Evolutionary conservation across 2,329 filamentous ascomycete species (phyloP), one percentile per base, ranked within the genome.

Genomic region (Monilinia vaccinii-corymbosi): DNA sequence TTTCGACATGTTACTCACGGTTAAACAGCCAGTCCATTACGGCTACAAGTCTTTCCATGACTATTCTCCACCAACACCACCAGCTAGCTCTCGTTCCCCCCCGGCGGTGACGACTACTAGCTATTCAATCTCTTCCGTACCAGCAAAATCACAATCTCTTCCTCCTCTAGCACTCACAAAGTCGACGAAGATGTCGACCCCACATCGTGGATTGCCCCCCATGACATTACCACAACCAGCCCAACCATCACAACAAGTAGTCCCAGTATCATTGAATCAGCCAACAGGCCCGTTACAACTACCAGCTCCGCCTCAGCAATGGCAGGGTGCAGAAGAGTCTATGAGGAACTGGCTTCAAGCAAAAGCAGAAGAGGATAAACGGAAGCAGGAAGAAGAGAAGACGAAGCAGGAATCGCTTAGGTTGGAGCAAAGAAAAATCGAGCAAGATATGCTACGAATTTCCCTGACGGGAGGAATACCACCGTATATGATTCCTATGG

Each of bases 371-470:
- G 88, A 91, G 70, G 88, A 91, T 69, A 83, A 79, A 69, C 80
- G 84, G 62, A 85, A 76, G 70, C 87, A 90, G 73, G 87, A 91
- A 73, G 87, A 91, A 73, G 87, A 91, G 73, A 86, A 80, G 68
- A 81, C 79, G 9, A 73, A 75, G 36, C 80, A 82, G 67, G 88
- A 90, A 72, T 76, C 77, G 36, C 74, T 89, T 47, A 84, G 84
- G 31, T 74, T 91, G 36, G 88, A 91, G 73, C 87, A 89, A 73
- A 79, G 88, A 50, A 86, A 80, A 67, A 79, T 89, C 60, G 88
- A 91, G 73, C 82, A 87, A 69, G 84, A 84, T 49, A 91, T 92
- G 74, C 74, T 92, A 60, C 78, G 81, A 58, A 84, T 87, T 25
- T 88, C 87, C 2, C 72, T 91, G 57, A 78, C 80, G 58, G 83